These are phyloP conservation scores for Solanum bulbocastanum DNA, from an alignment of 257 asterid species.

Conservation along the genomic window DNA sequence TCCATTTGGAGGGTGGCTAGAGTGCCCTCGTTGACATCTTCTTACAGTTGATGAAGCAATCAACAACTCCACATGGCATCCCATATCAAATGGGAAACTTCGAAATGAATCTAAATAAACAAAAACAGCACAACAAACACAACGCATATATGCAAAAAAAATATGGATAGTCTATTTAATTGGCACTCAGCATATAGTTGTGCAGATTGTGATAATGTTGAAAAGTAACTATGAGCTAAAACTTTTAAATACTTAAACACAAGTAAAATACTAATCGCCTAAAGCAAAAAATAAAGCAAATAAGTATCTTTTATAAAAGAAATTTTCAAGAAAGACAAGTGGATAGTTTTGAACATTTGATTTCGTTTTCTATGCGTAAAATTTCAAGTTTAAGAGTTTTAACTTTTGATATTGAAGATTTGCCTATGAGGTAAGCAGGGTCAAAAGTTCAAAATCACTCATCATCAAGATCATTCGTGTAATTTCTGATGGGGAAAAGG, in stretches of 20 bases:
- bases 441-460: no score
- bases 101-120: not conserved
- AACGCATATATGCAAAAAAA: not conserved
- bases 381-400: not conserved
- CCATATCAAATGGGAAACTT: not conserved
- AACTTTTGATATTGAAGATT: not conserved
- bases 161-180: no score
- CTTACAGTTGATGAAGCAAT: not conserved
- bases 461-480: not conserved
- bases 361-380: no score
- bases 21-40: not conserved
- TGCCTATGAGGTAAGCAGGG: no score
- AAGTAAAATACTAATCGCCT: no score
- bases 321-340: not conserved
- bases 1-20: not conserved
- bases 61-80: not conserved
- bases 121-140: not conserved
- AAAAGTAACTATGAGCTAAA: not conserved
- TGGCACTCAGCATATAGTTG: not conserved
- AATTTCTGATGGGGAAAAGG: not conserved
- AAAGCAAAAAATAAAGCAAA: not conserved
- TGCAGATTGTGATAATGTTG: not conserved
- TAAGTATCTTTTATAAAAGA: not conserved
- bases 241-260: not conserved
- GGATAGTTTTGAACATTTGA: not conserved